Evolutionary conservation across 2,329 filamentous ascomycete species (phyloP).

Genomic region (Aspergillus ibericus): DNA sequence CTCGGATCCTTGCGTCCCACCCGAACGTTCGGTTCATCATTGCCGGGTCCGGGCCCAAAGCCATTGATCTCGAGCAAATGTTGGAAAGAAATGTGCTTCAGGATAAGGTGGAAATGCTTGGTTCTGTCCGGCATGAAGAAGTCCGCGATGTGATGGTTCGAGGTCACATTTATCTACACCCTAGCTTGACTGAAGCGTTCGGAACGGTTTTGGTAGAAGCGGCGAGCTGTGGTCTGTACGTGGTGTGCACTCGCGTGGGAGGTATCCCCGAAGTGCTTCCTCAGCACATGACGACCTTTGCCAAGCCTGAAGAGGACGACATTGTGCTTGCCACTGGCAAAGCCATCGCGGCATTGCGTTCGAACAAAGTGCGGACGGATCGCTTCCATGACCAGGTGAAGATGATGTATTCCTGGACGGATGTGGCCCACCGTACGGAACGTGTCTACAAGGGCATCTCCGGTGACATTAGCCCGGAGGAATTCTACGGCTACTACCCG

Average conservation of each 20-base stretch:
- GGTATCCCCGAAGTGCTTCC: slow-evolving; percentile 96
- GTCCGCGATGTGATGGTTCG: slow-evolving; percentile 97
- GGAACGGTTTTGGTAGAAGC: slow-evolving; percentile 98
- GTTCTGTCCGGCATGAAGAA: slow-evolving; percentile 90
- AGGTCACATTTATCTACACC: slow-evolving; percentile 94
- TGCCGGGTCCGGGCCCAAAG: slow-evolving; percentile 90
- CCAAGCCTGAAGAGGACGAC: slow-evolving; percentile 94
- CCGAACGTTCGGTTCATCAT: slow-evolving; percentile 97
- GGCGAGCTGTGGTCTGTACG: slow-evolving; percentile 90
- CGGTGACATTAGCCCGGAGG: slow-evolving; percentile 77
- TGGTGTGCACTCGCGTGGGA: slow-evolving; percentile 94
- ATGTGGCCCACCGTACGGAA: slow-evolving; percentile 90
- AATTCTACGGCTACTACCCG: slow-evolving; percentile 82
- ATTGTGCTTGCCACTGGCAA: slow-evolving; percentile 84
- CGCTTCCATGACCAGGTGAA: slow-evolving; percentile 95
- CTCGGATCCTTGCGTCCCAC: slow-evolving; percentile 83
- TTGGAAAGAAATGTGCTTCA: slow-evolving; percentile 92
- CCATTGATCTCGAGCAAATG: slow-evolving; percentile 98
- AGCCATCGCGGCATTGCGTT: slow-evolving; percentile 82
- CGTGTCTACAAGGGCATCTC: slow-evolving; percentile 92
- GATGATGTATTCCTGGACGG: slow-evolving; percentile 98
- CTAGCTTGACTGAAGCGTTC: slow-evolving; percentile 92
- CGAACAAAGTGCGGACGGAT: slow-evolving; percentile 85
- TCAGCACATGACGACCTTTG: slow-evolving; percentile 95
- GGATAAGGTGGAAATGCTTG: slow-evolving; percentile 88